These are phyloP conservation scores for Myriangium duriaei DNA, from an alignment of 2,329 filamentous ascomycete species.

Conservation along the genomic window DNA sequence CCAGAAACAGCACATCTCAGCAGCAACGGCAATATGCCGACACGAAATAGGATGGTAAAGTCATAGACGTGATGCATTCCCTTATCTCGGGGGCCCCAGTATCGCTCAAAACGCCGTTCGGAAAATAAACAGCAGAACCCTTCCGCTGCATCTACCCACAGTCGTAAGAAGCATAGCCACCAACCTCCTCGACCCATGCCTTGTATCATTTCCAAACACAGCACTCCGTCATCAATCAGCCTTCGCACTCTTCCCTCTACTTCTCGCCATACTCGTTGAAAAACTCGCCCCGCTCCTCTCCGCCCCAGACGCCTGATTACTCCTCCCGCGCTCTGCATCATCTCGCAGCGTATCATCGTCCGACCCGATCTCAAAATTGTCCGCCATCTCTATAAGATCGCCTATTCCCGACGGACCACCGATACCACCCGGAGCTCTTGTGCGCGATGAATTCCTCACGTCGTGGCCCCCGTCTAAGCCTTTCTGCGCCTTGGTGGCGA, in stretches of 20 bases:
- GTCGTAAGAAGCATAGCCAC: no score
- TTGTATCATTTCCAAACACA: no score
- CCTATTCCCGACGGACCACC: slow-evolving; percentile 30
- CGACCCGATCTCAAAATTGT: slow-evolving; percentile 37
- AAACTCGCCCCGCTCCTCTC: slow-evolving; percentile 7
- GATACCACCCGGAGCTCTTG: slow-evolving; percentile 23
- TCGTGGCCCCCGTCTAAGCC: slow-evolving; percentile 13
- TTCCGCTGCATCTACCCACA: no score
- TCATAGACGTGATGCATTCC: no score
- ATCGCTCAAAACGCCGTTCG: no score
- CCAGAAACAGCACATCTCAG: no score
- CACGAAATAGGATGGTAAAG: no score
- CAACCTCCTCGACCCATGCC: no score
- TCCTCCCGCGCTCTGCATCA: slow-evolving; percentile 18
- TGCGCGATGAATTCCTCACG: slow-evolving; percentile 20
- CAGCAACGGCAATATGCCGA: no score
- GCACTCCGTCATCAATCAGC: no score
- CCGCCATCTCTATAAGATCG: slow-evolving; percentile 61
- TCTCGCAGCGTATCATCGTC: slow-evolving; percentile 21
- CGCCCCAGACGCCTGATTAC: neutral
- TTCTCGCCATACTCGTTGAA: neutral
- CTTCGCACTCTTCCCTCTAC: neutral
- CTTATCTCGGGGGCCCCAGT: no score
- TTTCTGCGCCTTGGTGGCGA: slow-evolving; percentile 50
- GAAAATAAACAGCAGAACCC: no score